A percentile compares a stretch with the other conserved stretches of the same genome.
Evolutionary conservation across 352 stramenopile species (phyloP).

Genomic region (Pythium guiyangense): DNA sequence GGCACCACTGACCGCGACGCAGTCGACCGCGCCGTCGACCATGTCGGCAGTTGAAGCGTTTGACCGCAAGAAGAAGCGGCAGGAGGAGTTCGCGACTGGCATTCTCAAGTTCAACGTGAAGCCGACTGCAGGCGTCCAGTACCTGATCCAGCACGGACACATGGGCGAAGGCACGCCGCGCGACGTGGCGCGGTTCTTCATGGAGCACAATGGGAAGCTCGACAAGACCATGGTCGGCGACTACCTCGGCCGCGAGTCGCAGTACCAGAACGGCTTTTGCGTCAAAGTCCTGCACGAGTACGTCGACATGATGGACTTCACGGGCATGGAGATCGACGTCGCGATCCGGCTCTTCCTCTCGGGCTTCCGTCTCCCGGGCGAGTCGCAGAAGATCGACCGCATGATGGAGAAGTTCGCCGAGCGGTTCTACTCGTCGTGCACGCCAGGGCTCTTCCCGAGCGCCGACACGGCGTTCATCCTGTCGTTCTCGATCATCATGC

Average conservation of each 20-base stretch:
- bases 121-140: slow-evolving; percentile 88
- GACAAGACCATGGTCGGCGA: slow-evolving; percentile 98
- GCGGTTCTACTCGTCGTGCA: slow-evolving; percentile 71
- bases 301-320: slow-evolving; percentile 96
- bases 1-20: slow-evolving; percentile 3
- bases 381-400: slow-evolving; percentile 99
- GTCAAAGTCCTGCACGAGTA: slow-evolving; percentile 95
- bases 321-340: slow-evolving; percentile 93
- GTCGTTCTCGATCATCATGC: slow-evolving; percentile 91
- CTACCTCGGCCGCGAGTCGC: slow-evolving; percentile 95
- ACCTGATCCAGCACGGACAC: slow-evolving; percentile 90
- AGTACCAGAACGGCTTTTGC: slow-evolving; percentile 93
- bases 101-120: slow-evolving; percentile 99
- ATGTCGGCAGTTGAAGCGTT: slow-evolving; percentile 93
- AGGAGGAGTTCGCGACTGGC: slow-evolving; percentile 96
- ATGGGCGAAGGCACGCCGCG: slow-evolving; percentile 88
- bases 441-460: slow-evolving; percentile 87
- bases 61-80: slow-evolving; percentile 94
- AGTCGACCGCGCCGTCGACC: slow-evolving; percentile 26
- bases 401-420: slow-evolving; percentile 99
- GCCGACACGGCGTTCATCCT: slow-evolving; percentile 98
- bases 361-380: slow-evolving; percentile 97
- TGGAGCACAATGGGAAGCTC: slow-evolving; percentile 89
- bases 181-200: slow-evolving; percentile 93
- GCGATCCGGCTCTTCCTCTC: slow-evolving; percentile 97